phyloP scores from a whole-genome alignment of 148 eudicot genomes.

The Gaultheria prostrata region DNA sequence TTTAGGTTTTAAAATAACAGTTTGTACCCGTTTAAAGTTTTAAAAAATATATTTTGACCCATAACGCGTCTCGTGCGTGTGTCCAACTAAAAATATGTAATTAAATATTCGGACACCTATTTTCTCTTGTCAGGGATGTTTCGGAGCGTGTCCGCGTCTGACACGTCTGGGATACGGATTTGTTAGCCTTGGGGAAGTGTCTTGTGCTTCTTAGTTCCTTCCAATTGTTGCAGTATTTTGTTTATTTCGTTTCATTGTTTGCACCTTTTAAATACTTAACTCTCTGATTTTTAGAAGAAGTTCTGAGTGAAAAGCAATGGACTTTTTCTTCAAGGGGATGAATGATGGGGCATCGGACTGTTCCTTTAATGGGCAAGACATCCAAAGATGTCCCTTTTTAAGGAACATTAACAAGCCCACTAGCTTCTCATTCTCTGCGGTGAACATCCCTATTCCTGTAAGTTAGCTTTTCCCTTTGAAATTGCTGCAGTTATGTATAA shows the following conservation, averaged over 20 bases:
- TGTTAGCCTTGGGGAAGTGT: no score
- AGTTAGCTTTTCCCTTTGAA: conserved; percentile 21
- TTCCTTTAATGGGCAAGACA: conserved; percentile 45
- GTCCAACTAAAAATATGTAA: no score
- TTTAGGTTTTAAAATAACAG: no score
- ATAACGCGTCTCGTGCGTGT: no score
- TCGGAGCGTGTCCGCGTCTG: no score
- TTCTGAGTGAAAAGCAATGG: conserved; percentile 35
- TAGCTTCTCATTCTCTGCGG: conserved; percentile 48
- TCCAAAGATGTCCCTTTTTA: conserved; percentile 69
- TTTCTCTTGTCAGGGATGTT: no score
- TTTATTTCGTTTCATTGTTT: not conserved
- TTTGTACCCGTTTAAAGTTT: no score
- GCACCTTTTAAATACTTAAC: not conserved
- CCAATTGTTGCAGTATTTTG: not conserved
- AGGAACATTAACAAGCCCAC: conserved; percentile 73
- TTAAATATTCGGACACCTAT: no score
- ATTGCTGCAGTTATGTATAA: not conserved
- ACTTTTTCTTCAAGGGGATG: conserved; percentile 42
- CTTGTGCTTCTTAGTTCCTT: no score
- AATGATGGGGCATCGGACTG: conserved; percentile 46
- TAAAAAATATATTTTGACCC: no score
- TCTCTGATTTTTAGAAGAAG: conserved; percentile 19
- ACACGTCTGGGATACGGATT: no score
- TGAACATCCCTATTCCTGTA: conserved; percentile 46